Evolutionary conservation across 1,284 basidiomycete genomes (phyloP).

Genomic region (Cystobasidium sp.): DNA sequence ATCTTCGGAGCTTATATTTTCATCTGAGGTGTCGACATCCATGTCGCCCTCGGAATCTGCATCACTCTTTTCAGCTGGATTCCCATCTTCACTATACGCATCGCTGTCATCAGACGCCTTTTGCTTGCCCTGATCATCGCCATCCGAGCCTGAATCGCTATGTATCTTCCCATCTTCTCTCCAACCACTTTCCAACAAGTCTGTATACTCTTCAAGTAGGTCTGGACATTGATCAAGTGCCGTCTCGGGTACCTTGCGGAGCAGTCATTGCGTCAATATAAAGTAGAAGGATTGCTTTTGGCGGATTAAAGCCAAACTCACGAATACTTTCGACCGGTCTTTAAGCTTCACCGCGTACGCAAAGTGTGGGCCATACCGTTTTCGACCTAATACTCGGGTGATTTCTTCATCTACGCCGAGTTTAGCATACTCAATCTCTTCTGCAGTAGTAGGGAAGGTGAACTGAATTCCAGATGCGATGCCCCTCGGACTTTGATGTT

Average conservation of each 20-base stretch:
- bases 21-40: neutral
- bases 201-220: slow-evolving; percentile 30
- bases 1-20: neutral
- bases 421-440: neutral
- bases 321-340: slow-evolving; percentile 24
- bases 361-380: neutral
- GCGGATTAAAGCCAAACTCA: slow-evolving; percentile 4
- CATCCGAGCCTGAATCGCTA: slow-evolving; percentile 15
- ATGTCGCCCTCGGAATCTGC: neutral
- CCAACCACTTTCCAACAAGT: slow-evolving; percentile 9
- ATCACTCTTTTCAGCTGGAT: neutral
- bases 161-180: slow-evolving; percentile 18
- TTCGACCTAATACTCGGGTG: slow-evolving; percentile 29
- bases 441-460: neutral
- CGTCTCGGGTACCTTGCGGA: slow-evolving; percentile 18
- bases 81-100: slow-evolving; percentile 18
- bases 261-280: neutral
- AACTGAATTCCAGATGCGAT: neutral
- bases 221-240: slow-evolving; percentile 34
- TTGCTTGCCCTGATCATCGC: neutral
- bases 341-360: slow-evolving; percentile 40
- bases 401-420: slow-evolving; percentile 43
- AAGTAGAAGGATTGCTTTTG: neutral
- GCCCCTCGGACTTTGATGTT: neutral
- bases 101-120: slow-evolving; percentile 6